Conservation (phyloP, 176 grass and related monocot species). For the barley (Hordeum vulgare) region DNA sequence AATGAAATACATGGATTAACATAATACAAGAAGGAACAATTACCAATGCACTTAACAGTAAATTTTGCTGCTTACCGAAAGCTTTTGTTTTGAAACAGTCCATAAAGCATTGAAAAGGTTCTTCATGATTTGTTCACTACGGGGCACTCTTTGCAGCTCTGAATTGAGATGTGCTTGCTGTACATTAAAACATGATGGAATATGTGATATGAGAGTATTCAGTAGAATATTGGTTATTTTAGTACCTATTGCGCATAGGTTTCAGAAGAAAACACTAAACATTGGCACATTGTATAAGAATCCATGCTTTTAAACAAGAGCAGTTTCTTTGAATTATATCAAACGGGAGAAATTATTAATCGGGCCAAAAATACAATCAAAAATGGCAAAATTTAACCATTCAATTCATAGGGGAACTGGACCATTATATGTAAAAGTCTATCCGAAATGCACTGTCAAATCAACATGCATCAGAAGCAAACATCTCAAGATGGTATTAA, state of each 20-base stretch:
- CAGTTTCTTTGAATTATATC: too few species aligned
- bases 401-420: too few species aligned
- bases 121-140: slow-evolving; percentile 49
- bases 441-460: too few species aligned
- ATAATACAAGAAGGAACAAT: neutral
- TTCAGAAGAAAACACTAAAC: too few species aligned
- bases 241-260: neutral
- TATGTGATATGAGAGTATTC: neutral
- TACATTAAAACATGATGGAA: neutral
- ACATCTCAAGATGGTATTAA: too few species aligned
- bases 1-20: slow-evolving; percentile 6
- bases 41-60: neutral
- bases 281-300: too few species aligned
- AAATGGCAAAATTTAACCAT: too few species aligned
- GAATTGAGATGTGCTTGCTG: neutral
- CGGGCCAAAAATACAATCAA: too few species aligned
- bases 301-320: too few species aligned
- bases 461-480: too few species aligned
- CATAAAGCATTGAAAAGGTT: slow-evolving; percentile 54
- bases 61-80: slow-evolving; percentile 35
- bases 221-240: neutral
- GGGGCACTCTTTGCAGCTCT: slow-evolving; percentile 42
- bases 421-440: too few species aligned
- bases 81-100: slow-evolving; percentile 49
- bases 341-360: too few species aligned